Base-by-base conservation (phyloP, 306 rosid species). In the Geum urbanum region DNA sequence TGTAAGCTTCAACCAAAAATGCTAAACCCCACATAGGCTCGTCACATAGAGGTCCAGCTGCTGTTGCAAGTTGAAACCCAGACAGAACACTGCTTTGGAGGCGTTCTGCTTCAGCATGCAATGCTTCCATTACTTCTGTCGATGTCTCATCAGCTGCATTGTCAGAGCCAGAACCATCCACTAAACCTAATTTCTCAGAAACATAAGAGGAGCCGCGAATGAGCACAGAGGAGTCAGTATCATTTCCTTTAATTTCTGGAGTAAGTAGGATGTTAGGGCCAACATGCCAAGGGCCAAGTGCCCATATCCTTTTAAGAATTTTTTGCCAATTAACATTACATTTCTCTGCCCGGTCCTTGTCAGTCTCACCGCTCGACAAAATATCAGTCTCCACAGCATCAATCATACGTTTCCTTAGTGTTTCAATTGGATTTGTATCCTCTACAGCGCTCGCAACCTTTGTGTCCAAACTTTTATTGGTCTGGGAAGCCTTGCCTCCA, bases 1-100 rank as follows among this genome's bases (percentile, higher is more conserved):
- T 75, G n/a, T 61, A 78, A 27, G 90, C 96, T 78, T 92, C 98
- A 14, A 92, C 70, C 63, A 88, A 62, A 85, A 92, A 92, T 63
- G 90, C 96, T 79, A 92, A 78, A 69, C 98, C 97, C 96, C 98
- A 86, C 96, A 86, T 76, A 8, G 96, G 88, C 73, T 92, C 98
- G 46, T 92, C 97, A 70, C 97, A 92, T 79, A 92, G 78, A 63
- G 98, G 98, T 71, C 98, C 98, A 14, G 98, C 91, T 6, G 96
- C 85, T 53, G 97, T 85, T 64, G 98, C 96, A 48, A 88, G 77
- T 66, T 92, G 88, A 83, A 90, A 92, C 19, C 96, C 96, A 43
- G 96, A 82, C 44, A 92, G 72, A 49, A 92, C 81, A 58, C 92
- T 88, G 74, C 84, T 86, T 80, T 88, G 88, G 24, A 92, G 95